Evolutionary conservation across 768 basidiomycete genomes (phyloP), one percentile per base, ranked within the genome.

Genomic region (Leccinum subtestaceum): DNA sequence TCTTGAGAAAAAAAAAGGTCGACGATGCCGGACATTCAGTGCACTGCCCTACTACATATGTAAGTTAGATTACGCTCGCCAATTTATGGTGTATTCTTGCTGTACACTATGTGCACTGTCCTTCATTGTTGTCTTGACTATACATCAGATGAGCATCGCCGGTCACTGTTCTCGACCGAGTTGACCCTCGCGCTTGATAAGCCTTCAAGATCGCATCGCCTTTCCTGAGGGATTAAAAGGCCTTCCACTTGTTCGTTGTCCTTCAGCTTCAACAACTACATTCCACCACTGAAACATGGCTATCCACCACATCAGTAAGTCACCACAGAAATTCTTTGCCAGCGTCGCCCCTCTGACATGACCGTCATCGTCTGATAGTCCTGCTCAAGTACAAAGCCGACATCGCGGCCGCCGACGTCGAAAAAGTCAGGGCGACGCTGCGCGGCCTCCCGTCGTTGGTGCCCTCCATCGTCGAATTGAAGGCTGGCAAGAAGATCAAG

Each of bases 261-360:
- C 43, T 45, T 19, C 43, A 45, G 19, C 10, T 45, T 45, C 43
- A 5, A 19, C 10, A n/a, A n/a, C 43, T 19, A 19, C n/a, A 43
- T 43, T 6, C 40, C 40, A 43, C 40, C 40, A 40, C 29, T 29
- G 29, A 29, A 19, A 43, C 43, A 45, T 45, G 43, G 5, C 63
- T 38, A 60, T 67, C 34, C 55, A 67, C n/a, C 69, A 72, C 60
- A 53, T 65, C 58, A 36, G 70, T 72, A 56, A 25, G 64, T 65
- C 49, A 15, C 10, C 15, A 32, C 40, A 53, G 25, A 8, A 19
- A 7, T 9, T 21, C 23, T 10, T 36, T 36, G 2, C 25, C 32
- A 19, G 11, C 17, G 9, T 45, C 7, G 17, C 10, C 45, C 11
- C 6, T 27, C 32, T 34, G 12, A 12, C 5, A n/a, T n/a, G 23